Evolutionary conservation across 306 rosid genomes (phyloP).

Genomic region (Lathyrus oleraceus): DNA sequence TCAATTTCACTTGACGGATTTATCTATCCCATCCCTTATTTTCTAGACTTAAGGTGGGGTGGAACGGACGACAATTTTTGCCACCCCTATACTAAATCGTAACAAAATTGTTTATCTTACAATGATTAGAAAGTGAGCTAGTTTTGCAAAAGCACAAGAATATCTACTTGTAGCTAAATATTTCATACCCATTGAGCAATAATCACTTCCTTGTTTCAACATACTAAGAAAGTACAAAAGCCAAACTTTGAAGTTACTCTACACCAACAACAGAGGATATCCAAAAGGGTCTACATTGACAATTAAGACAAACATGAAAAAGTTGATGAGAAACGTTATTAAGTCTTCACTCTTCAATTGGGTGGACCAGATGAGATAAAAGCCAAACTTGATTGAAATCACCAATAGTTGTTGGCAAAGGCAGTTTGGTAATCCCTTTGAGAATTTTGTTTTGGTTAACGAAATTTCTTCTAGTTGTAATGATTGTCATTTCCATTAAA

Average conservation of each 20-base stretch:
- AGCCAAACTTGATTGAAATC: conserved; percentile 32
- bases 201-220: background rate
- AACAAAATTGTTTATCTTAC: background rate
- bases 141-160: conserved; percentile 46
- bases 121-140: conserved; percentile 16
- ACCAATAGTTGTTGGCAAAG: conserved; percentile 32
- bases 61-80: no score
- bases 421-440: conserved; percentile 30
- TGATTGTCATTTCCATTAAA: conserved; percentile 8
- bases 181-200: background rate
- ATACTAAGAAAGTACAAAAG: background rate
- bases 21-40: no score
- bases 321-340: conserved; percentile 36
- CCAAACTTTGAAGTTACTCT: conserved; percentile 42
- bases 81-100: no score
- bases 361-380: conserved; percentile 33
- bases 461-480: background rate
- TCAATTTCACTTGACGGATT: no score
- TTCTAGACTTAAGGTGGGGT: no score
- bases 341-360: conserved; percentile 5
- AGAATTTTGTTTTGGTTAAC: conserved; percentile 1
- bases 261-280: conserved; percentile 21
- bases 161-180: conserved; percentile 28
- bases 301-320: conserved; percentile 52
- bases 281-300: conserved; percentile 28